Percentiles rank a stretch among this genome's conserved stretches.
Conservation (phyloP, 2,329 filamentous ascomycete genomes). For the Epichloe typhina region DNA sequence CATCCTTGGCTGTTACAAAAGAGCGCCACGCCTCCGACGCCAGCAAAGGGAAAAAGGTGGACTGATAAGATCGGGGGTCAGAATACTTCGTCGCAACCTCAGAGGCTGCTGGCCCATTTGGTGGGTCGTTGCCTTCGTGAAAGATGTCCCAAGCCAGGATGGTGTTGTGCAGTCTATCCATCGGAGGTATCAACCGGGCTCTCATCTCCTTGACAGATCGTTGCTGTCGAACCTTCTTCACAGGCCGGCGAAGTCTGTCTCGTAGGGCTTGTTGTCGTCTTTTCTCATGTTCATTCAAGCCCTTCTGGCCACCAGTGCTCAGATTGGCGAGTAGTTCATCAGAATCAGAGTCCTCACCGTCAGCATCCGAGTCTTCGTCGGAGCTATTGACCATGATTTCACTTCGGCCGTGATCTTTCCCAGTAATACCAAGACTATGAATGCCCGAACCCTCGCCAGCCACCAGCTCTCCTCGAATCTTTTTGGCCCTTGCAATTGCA, state of each 20-base stretch:
- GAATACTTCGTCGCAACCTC: slow-evolving; percentile 66
- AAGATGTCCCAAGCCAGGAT: slow-evolving; percentile 95
- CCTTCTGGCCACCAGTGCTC: slow-evolving; percentile 34
- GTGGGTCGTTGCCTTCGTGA: slow-evolving; percentile 74
- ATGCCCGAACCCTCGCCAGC: slow-evolving; percentile 67
- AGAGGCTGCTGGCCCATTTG: slow-evolving; percentile 58
- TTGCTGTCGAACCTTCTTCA: slow-evolving; percentile 70
- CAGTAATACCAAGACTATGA: slow-evolving; percentile 54
- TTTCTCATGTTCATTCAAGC: slow-evolving; percentile 33
- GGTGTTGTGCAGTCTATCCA: slow-evolving; percentile 70
- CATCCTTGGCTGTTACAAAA: slow-evolving; percentile 82
- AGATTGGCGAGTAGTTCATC: slow-evolving; percentile 37
- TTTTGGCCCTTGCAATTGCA: slow-evolving; percentile 54
- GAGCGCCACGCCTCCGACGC: slow-evolving; percentile 92
- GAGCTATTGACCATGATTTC: slow-evolving; percentile 85
- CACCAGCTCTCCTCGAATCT: slow-evolving; percentile 22
- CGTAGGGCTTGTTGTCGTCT: slow-evolving; percentile 34
- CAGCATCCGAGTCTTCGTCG: slow-evolving; percentile 60
- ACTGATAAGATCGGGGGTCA: slow-evolving; percentile 67
- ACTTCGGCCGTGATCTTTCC: slow-evolving; percentile 69
- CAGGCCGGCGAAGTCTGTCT: slow-evolving; percentile 51
- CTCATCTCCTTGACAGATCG: slow-evolving; percentile 88
- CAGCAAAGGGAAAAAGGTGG: slow-evolving; percentile 80
- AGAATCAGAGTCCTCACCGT: slow-evolving; percentile 44
- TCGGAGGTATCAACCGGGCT: slow-evolving; percentile 78